Evolutionary conservation across 768 basidiomycete species (phyloP).

Genomic region (Cystobasidium ongulense): DNA sequence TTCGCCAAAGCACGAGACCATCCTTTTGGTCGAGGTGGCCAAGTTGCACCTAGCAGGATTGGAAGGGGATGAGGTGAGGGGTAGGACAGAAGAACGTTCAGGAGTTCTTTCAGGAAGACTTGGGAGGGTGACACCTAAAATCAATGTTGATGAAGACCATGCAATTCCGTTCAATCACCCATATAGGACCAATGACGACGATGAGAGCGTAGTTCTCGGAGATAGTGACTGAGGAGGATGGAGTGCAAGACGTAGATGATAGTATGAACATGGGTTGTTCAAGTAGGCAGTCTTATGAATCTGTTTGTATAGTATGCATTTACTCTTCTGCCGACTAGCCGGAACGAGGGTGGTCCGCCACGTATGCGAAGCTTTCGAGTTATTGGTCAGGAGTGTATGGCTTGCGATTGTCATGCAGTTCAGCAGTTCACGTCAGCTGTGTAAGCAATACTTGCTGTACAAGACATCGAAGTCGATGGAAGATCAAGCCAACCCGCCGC

Average conservation of each 20-base stretch:
- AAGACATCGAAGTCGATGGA: conserved; percentile 3
- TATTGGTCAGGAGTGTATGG: too few relatives aligned
- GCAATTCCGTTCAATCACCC: background rate
- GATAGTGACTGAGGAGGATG: background rate
- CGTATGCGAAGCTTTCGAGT: too few relatives aligned
- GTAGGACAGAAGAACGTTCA: background rate
- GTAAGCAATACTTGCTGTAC: too few relatives aligned
- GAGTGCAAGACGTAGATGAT: too few relatives aligned
- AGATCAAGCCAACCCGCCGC: background rate
- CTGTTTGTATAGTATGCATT: too few relatives aligned
- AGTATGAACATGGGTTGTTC: background rate
- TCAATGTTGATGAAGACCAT: background rate
- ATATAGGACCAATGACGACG: background rate
- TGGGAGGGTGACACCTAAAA: background rate
- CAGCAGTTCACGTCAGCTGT: too few relatives aligned
- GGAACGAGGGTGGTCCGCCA: too few relatives aligned
- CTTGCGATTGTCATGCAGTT: too few relatives aligned
- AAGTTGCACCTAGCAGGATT: background rate
- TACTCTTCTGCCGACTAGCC: too few relatives aligned
- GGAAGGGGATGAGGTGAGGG: background rate
- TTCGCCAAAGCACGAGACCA: background rate
- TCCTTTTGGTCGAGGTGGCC: background rate
- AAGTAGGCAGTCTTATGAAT: too few relatives aligned
- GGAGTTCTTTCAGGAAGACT: background rate
- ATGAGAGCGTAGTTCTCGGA: background rate